phyloP scores from a whole-genome alignment of 306 rosid species.

The Dalbergia cochinchinensis region DNA sequence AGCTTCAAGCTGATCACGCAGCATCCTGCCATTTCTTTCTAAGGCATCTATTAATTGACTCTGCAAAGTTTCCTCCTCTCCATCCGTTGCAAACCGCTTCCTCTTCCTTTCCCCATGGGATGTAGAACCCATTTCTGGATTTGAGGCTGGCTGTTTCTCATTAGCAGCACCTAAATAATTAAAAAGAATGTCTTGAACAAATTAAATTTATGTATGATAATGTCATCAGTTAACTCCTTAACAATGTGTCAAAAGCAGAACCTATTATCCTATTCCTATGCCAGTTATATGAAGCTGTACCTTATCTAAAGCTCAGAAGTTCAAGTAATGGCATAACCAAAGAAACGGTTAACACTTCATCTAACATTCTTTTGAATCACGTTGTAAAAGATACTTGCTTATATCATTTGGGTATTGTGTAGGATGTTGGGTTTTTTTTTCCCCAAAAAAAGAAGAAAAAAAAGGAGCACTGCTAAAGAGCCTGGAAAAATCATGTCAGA shows the following conservation, averaged over 20 bases:
- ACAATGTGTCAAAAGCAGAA: constrained; percentile 33
- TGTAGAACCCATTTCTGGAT: constrained; percentile 80
- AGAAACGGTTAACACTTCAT: constrained; percentile 17
- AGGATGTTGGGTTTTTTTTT: background rate
- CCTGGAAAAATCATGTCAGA: too few species aligned
- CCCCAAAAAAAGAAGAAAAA: background rate
- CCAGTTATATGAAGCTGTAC: constrained; percentile 21
- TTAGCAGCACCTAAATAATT: constrained; percentile 56
- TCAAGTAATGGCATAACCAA: constrained; percentile 29
- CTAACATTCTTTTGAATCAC: constrained; percentile 34
- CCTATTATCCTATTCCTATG: constrained; percentile 19
- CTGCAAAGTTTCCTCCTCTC: constrained; percentile 71
- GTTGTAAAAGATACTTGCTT: constrained; percentile 24
- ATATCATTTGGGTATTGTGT: constrained; percentile 20
- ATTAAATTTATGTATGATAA: constrained; percentile 18
- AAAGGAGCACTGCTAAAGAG: too few species aligned
- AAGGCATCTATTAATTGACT: constrained; percentile 77
- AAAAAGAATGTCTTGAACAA: constrained; percentile 20
- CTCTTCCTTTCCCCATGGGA: constrained; percentile 84
- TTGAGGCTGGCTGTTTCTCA: constrained; percentile 63
- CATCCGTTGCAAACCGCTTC: constrained; percentile 63
- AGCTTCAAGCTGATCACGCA: constrained; percentile 76
- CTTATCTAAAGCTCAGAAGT: constrained; percentile 31
- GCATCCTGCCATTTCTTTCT: constrained; percentile 84
- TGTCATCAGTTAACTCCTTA: background rate